phyloP scores from a whole-genome alignment of 306 rosid species.

The Rubus idaeus region DNA sequence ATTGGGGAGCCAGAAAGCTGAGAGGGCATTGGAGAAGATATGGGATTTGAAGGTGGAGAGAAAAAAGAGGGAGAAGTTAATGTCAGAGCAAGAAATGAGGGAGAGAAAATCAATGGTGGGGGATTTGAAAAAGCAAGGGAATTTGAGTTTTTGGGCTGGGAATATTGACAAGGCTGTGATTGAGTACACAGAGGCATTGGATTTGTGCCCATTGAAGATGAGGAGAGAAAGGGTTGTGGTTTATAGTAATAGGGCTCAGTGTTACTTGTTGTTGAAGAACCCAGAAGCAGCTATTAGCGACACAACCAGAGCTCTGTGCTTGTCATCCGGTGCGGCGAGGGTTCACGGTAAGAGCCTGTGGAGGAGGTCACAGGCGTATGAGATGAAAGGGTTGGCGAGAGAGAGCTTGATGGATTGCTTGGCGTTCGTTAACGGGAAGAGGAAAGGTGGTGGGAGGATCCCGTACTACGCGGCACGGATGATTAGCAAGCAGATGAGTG shows the following conservation, averaged over 20 bases:
- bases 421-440: conserved; percentile 34
- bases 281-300: conserved; percentile 60
- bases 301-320: conserved; percentile 59
- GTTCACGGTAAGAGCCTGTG: conserved; percentile 63
- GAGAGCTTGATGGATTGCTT: conserved; percentile 72
- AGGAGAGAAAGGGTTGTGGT: conserved; percentile 60
- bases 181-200: conserved; percentile 62
- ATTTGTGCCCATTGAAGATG: conserved; percentile 37
- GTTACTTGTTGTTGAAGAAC: conserved; percentile 47
- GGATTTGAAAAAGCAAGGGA: conserved; percentile 49
- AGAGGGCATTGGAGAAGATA: conserved; percentile 44
- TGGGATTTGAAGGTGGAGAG: conserved; percentile 78
- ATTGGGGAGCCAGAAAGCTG: conserved; percentile 37
- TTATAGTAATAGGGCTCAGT: conserved; percentile 71
- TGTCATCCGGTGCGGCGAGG: conserved; percentile 35
- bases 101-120: conserved; percentile 41
- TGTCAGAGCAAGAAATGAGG: conserved; percentile 43
- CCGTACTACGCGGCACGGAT: conserved; percentile 51
- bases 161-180: conserved; percentile 43
- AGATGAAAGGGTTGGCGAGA: conserved; percentile 48
- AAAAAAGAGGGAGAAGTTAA: conserved; percentile 49
- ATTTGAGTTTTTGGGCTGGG: conserved; percentile 43
- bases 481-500: conserved; percentile 57
- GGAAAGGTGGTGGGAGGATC: conserved; percentile 35
- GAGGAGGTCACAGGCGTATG: conserved; percentile 75